phyloP scores from a whole-genome alignment of 345 rosid species.

The Camelina laxa region DNA sequence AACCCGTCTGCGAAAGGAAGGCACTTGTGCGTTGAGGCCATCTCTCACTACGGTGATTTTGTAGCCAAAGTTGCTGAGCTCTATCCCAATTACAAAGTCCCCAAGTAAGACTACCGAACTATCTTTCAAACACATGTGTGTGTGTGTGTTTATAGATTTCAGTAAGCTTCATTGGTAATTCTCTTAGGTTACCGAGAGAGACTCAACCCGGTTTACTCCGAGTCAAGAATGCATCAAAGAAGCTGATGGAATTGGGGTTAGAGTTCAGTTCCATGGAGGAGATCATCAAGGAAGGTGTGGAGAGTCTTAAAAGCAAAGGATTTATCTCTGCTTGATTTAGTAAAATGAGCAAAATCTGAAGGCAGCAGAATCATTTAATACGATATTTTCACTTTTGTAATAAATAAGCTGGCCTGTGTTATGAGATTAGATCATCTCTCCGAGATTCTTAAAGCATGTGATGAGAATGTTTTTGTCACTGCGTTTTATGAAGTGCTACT shows the following conservation, averaged over 20 bases:
- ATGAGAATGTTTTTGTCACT: no score
- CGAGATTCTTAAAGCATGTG: background rate
- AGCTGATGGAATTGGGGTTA: slow-evolving; percentile 77
- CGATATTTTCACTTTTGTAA: background rate
- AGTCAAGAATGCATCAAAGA: slow-evolving; percentile 66
- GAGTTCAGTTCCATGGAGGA: slow-evolving; percentile 81
- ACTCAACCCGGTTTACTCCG: slow-evolving; percentile 83
- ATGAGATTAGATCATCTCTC: slow-evolving; percentile 2
- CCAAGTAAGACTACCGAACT: slow-evolving; percentile 54
- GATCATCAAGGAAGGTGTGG: slow-evolving; percentile 79
- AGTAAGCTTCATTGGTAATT: background rate
- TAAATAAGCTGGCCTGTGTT: slow-evolving; percentile 9
- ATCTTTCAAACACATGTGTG: background rate
- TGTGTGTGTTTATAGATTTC: background rate
- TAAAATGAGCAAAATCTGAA: slow-evolving; percentile 12
- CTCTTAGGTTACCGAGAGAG: slow-evolving; percentile 64
- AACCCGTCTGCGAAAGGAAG: slow-evolving; percentile 79
- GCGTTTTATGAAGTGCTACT: background rate
- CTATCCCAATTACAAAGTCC: slow-evolving; percentile 82
- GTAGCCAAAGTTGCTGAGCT: slow-evolving; percentile 89
- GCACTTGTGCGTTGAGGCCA: slow-evolving; percentile 85
- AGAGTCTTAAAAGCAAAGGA: slow-evolving; percentile 77
- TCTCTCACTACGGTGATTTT: slow-evolving; percentile 89
- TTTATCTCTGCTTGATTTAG: slow-evolving; percentile 43
- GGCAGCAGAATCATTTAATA: slow-evolving; percentile 27